phyloP scores from a whole-genome alignment of 257 asterid genomes.

The Leptodermis oblonga region DNA sequence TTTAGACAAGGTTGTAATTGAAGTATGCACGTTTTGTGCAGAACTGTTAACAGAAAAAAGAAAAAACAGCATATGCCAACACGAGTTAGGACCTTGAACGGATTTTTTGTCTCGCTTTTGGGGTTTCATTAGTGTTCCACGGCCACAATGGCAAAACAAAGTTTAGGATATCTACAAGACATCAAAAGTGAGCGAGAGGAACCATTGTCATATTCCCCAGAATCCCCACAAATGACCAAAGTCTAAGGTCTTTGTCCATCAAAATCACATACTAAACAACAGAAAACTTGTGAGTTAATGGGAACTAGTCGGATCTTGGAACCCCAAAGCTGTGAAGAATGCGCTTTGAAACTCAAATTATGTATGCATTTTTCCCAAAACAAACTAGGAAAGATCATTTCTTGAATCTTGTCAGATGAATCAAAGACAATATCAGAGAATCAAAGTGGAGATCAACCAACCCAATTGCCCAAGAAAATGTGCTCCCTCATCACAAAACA shows the following conservation, averaged over 20 bases:
- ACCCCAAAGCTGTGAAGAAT: neutral
- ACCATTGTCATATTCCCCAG: neutral
- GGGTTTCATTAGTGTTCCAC: too few species aligned
- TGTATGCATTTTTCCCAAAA: neutral
- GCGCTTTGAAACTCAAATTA: neutral
- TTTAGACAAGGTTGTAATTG: neutral
- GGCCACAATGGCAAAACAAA: too few species aligned
- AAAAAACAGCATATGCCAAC: too few species aligned
- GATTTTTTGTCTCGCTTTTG: too few species aligned
- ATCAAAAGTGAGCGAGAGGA: neutral
- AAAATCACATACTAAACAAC: neutral
- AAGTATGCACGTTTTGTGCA: neutral
- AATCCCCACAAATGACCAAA: neutral
- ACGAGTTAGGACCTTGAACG: too few species aligned
- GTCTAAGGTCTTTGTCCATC: neutral
- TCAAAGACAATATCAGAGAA: neutral
- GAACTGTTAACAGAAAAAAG: neutral
- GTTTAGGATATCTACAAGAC: too few species aligned
- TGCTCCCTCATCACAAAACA: neutral
- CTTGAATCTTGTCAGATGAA: neutral
- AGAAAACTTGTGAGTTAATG: neutral
- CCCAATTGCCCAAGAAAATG: neutral
- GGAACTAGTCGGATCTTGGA: neutral
- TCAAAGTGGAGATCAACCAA: too few species aligned
- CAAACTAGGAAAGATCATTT: neutral